phyloP scores from a whole-genome alignment of 2,329 filamentous ascomycete genomes.

The Cladosporium oxysporum region DNA sequence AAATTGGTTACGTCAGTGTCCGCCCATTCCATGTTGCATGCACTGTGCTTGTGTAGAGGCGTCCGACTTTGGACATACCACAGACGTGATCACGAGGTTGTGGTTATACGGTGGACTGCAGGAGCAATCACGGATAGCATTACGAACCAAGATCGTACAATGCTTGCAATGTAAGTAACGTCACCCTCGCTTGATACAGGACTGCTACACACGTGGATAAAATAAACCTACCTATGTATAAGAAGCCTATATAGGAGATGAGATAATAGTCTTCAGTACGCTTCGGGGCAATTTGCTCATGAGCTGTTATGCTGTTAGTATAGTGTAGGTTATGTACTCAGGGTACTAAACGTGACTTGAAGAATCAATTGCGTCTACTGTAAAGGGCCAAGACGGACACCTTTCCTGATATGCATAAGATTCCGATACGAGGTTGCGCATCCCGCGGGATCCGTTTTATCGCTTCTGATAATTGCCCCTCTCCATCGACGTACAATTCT shows the following conservation, averaged over 20 bases:
- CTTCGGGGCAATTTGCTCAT: not conserved
- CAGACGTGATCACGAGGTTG: not conserved
- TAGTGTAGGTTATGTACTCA: too few species aligned
- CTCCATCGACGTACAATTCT: not conserved
- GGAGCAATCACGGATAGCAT: not conserved
- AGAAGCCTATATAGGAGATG: not conserved
- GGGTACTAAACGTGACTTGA: not conserved
- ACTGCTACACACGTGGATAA: not conserved
- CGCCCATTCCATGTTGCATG: not conserved
- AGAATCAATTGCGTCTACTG: not conserved
- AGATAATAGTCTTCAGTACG: not conserved
- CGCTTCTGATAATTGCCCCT: not conserved
- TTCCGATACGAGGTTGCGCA: not conserved
- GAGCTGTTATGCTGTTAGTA: not conserved
- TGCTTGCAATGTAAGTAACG: not conserved
- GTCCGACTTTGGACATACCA: not conserved
- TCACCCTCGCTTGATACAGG: not conserved
- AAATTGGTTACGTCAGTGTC: not conserved
- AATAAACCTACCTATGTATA: not conserved
- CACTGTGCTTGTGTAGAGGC: not conserved
- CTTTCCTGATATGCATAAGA: not conserved
- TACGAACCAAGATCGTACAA: not conserved
- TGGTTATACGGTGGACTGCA: not conserved
- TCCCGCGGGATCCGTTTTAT: not conserved
- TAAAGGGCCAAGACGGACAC: not conserved